Conservation (phyloP, 306 rosid genomes). For the Fragaria iinumae region DNA sequence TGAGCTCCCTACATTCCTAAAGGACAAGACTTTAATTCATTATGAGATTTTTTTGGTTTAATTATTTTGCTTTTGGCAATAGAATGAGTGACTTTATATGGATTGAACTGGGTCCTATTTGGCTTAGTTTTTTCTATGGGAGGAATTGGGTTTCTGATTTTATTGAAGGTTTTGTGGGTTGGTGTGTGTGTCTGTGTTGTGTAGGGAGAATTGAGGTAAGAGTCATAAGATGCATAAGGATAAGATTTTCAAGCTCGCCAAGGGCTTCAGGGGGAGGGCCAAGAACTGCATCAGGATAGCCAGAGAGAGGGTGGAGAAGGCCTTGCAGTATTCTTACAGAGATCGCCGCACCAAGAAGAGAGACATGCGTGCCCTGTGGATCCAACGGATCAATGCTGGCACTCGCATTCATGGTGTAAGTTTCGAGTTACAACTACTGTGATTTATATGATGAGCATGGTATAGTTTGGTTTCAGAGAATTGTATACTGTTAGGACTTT, state of each 20-base stretch:
- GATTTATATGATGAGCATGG: not conserved
- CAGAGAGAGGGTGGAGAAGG: slow-evolving; percentile 97
- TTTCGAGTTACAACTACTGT: slow-evolving; percentile 5
- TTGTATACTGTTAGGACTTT: not conserved
- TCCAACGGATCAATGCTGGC: slow-evolving; percentile 90
- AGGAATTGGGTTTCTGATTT: not conserved
- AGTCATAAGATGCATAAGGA: slow-evolving; percentile 64
- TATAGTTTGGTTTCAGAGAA: not conserved
- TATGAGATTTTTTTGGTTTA: not conserved
- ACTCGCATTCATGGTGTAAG: slow-evolving; percentile 87
- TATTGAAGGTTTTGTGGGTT: not conserved
- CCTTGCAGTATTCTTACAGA: slow-evolving; percentile 92
- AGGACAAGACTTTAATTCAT: not conserved
- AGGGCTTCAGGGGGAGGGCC: slow-evolving; percentile 98
- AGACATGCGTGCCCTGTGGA: slow-evolving; percentile 97
- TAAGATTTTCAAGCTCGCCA: slow-evolving; percentile 82
- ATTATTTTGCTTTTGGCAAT: not conserved
- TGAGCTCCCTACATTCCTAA: not conserved
- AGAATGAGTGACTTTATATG: not conserved
- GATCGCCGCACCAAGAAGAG: slow-evolving; percentile 97
- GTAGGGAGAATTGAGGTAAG: slow-evolving; percentile 10
- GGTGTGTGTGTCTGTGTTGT: slow-evolving; percentile 4
- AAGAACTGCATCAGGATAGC: slow-evolving; percentile 95
- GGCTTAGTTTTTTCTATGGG: not conserved
- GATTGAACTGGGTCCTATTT: not conserved